Conservation (phyloP, 2,329 filamentous ascomycete species). For the Claviceps capensis region DNA sequence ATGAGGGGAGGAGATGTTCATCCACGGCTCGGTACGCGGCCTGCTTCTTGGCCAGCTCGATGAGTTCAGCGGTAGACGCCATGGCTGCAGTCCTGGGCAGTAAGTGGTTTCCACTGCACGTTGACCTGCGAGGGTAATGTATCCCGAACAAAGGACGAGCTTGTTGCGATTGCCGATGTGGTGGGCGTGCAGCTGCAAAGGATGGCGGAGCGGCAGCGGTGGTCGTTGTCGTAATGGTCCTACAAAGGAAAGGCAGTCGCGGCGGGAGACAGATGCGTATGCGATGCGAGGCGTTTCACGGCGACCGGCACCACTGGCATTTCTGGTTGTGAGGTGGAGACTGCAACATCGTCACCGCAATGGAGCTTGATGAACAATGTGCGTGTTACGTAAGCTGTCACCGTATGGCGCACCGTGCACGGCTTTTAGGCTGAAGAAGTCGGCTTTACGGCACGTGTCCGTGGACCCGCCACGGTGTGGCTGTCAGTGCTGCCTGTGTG, state of each 20-base stretch:
- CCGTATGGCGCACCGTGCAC: too few species aligned
- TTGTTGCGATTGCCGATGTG: not conserved
- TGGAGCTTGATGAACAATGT: too few species aligned
- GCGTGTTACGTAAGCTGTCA: too few species aligned
- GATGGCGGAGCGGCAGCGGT: not conserved
- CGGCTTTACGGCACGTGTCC: too few species aligned
- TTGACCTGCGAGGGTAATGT: not conserved
- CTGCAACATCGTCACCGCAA: too few species aligned
- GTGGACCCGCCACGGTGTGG: too few species aligned
- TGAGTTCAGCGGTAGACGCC: constrained; percentile 24
- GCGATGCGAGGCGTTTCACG: not conserved
- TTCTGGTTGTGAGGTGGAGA: not conserved
- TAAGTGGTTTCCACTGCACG: not conserved
- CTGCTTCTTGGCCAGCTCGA: constrained; percentile 62
- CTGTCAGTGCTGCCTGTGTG: too few species aligned
- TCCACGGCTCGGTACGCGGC: constrained; percentile 62
- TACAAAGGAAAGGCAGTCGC: not conserved
- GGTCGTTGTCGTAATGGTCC: not conserved
- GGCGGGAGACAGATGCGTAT: not conserved
- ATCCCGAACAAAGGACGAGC: not conserved
- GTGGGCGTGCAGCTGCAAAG: not conserved
- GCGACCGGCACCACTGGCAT: not conserved
- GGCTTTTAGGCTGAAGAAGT: too few species aligned
- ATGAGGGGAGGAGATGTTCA: constrained; percentile 52
- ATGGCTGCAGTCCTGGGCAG: constrained; percentile 15